phyloP scores from a whole-genome alignment of 805 yeast species.

The Ogataea thermomethanolica region DNA sequence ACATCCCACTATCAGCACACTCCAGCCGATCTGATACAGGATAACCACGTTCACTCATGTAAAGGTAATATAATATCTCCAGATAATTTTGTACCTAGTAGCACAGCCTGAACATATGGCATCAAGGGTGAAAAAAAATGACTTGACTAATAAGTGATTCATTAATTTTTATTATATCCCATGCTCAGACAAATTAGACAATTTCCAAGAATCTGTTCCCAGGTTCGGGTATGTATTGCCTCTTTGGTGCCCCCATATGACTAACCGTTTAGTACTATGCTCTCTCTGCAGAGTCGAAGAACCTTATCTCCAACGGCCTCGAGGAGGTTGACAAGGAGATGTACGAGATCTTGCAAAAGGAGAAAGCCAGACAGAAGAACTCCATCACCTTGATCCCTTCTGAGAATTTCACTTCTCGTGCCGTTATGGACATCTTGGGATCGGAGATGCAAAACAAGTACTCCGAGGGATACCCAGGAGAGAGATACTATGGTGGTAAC shows the following conservation, averaged over 20 bases:
- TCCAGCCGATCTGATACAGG: neutral
- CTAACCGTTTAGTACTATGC: slow-evolving; percentile 8
- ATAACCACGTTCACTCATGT: neutral
- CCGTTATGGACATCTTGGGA: slow-evolving; percentile 92
- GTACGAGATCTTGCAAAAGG: slow-evolving; percentile 69
- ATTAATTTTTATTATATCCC: slow-evolving; percentile 1
- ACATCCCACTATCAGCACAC: neutral
- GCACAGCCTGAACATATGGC: slow-evolving; percentile 6
- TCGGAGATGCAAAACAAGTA: slow-evolving; percentile 97
- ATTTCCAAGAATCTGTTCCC: slow-evolving; percentile 8
- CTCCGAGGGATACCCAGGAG: slow-evolving; percentile 98
- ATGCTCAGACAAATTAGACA: slow-evolving; percentile 10
- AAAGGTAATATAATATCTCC: slow-evolving; percentile 1
- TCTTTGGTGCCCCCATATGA: neutral
- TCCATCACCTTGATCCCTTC: slow-evolving; percentile 92
- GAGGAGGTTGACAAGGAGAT: slow-evolving; percentile 82
- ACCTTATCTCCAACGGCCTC: slow-evolving; percentile 59
- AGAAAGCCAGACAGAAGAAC: slow-evolving; percentile 82
- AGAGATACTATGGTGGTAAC: slow-evolving; percentile 97
- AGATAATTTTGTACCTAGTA: slow-evolving; percentile 2
- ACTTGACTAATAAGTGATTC: slow-evolving; percentile 3
- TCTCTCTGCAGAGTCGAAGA: slow-evolving; percentile 45
- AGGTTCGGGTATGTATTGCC: slow-evolving; percentile 4
- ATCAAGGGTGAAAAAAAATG: slow-evolving; percentile 3
- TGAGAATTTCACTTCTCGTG: slow-evolving; percentile 92